Evolutionary conservation across 192 early-diverging fungal species (phyloP).

Genomic region (Rhizoclosmatium sp.): DNA sequence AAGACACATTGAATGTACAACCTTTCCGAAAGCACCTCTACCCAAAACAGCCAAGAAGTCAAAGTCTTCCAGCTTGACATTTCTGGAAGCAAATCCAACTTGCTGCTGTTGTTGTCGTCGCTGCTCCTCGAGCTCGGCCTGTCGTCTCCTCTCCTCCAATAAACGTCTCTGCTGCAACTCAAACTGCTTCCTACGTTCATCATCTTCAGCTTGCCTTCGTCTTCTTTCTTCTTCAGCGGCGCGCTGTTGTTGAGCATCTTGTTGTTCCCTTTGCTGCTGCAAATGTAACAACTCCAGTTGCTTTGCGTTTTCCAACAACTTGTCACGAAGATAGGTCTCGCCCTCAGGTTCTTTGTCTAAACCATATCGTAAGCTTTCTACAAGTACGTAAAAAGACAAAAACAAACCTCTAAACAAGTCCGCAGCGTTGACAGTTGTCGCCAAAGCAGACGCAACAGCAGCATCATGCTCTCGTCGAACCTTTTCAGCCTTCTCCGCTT

Average conservation of each 20-base stretch:
- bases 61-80: constrained; percentile 59
- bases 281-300: not conserved
- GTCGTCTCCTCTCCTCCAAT: constrained; percentile 38
- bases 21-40: constrained; percentile 97
- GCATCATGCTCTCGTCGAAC: constrained; percentile 23
- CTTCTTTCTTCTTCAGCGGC: not conserved
- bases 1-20: constrained; percentile 13
- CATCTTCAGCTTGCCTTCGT: constrained; percentile 46
- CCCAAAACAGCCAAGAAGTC: constrained; percentile 84
- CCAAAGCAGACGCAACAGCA: constrained; percentile 1
- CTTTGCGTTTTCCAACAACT: not conserved
- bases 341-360: too few relatives aligned
- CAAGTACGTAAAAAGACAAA: too few relatives aligned
- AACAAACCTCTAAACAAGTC: too few relatives aligned
- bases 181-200: constrained; percentile 54
- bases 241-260: not conserved
- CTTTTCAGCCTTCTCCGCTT: constrained; percentile 46
- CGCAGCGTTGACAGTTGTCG: not conserved
- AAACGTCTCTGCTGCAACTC: constrained; percentile 55
- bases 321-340: not conserved
- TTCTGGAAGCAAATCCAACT: not conserved
- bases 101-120: too few relatives aligned
- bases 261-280: constrained; percentile 12
- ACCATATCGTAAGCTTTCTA: too few relatives aligned
- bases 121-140: constrained; percentile 58